A percentile compares a stretch with the other conserved stretches of the same genome.
phyloP scores from a whole-genome alignment of 352 stramenopile species.

The Phytophthora nicotianae region DNA sequence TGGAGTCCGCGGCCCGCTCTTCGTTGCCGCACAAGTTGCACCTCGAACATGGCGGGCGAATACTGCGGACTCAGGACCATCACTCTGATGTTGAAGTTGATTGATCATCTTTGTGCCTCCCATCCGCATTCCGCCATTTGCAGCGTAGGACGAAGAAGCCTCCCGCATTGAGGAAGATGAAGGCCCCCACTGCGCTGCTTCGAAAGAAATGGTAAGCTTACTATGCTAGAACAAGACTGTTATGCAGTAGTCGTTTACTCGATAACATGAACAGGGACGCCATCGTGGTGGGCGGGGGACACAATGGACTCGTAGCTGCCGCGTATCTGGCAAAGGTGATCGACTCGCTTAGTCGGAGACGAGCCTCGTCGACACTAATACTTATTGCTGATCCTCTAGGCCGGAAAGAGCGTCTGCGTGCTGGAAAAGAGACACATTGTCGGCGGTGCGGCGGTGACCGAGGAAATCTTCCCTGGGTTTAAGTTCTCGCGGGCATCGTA shows the following conservation, averaged over 20 bases:
- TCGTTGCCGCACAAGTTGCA: slow-evolving; percentile 43
- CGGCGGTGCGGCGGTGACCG: slow-evolving; percentile 88
- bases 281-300: slow-evolving; percentile 88
- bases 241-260: neutral
- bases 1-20: slow-evolving; percentile 27
- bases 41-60: slow-evolving; percentile 28
- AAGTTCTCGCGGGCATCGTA: slow-evolving; percentile 93
- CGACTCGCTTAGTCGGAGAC: neutral
- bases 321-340: slow-evolving; percentile 88
- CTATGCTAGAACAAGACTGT: neutral
- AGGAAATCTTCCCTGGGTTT: slow-evolving; percentile 92
- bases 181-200: slow-evolving; percentile 28
- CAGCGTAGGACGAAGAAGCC: slow-evolving; percentile 16
- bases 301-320: slow-evolving; percentile 90
- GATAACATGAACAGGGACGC: slow-evolving; percentile 59
- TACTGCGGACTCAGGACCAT: slow-evolving; percentile 32
- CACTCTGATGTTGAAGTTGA: slow-evolving; percentile 30
- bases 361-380: neutral
- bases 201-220: slow-evolving; percentile 47
- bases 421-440: slow-evolving; percentile 90
- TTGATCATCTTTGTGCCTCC: slow-evolving; percentile 6
- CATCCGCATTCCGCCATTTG: slow-evolving; percentile 21
- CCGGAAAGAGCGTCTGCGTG: slow-evolving; percentile 86
- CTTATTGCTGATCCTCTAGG: slow-evolving; percentile 27
- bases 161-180: slow-evolving; percentile 10